A percentile compares a stretch with the other conserved stretches of the same genome.
Conservation (phyloP, 1,284 basidiomycete species). For the Peniophora sp. region DNA sequence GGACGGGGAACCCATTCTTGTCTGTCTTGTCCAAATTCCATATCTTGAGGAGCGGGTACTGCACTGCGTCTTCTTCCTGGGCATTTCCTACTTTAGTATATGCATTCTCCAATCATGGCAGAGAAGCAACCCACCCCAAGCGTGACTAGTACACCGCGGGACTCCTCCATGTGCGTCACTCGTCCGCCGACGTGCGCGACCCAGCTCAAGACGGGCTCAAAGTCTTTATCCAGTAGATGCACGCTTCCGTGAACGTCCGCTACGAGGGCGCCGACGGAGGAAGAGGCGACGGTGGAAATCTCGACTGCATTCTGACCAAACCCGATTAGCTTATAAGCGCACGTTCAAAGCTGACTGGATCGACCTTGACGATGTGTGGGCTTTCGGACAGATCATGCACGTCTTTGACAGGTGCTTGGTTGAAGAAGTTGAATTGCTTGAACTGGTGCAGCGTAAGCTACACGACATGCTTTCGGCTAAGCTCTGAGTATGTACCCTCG, state of each 20-base stretch:
- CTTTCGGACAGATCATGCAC: constrained; percentile 66
- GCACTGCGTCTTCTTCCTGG: constrained; percentile 72
- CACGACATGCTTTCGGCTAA: neutral
- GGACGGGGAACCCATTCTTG: constrained; percentile 58
- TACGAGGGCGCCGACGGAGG: constrained; percentile 57
- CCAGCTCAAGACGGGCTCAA: constrained; percentile 69
- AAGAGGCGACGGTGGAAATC: constrained; percentile 60
- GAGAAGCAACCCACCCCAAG: constrained; percentile 59
- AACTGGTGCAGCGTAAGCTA: constrained; percentile 41
- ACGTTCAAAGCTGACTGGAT: too few relatives aligned
- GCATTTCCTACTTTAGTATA: constrained; percentile 7
- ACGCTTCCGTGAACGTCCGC: constrained; percentile 81
- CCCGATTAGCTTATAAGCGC: too few relatives aligned
- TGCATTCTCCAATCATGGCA: neutral
- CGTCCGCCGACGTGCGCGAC: constrained; percentile 68
- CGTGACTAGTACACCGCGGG: constrained; percentile 72
- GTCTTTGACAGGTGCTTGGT: constrained; percentile 70
- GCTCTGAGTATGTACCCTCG: constrained; percentile 17
- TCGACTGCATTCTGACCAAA: constrained; percentile 68
- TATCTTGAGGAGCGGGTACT: constrained; percentile 79
- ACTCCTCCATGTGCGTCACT: constrained; percentile 81
- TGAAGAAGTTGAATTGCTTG: constrained; percentile 82
- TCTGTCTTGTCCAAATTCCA: constrained; percentile 82
- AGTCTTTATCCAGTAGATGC: constrained; percentile 68
- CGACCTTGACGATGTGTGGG: constrained; percentile 73